Base-by-base conservation (phyloP, 306 rosid genomes). In the Hippophae tibetana region DNA sequence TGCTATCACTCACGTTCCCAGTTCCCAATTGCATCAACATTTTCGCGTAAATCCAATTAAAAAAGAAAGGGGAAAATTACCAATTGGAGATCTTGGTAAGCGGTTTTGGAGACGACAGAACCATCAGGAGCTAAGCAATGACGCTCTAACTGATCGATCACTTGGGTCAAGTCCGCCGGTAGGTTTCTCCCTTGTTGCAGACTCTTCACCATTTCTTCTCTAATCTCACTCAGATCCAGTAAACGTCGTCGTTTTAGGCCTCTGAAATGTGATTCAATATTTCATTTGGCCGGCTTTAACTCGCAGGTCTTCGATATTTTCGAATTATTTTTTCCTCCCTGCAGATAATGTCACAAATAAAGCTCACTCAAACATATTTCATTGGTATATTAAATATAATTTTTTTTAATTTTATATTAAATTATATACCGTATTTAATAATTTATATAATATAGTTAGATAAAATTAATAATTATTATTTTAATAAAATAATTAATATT, bases 51-150 rank as follows among this genome's bases (percentile, higher is more conserved):
- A 59, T 43, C 71, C 53, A 64, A 52, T 14, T 3, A 13, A 11
- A 57, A 45, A 66, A 54, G 8, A 25, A 62, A 58, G 66, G 54
- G 58, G 51, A 31, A 68, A 62, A 69, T 13, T 82, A 92, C 97
- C 40, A 86, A 73, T 68, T 78, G 94, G 75, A 88, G 86, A 63
- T 92, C 97, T 77, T 67, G 76, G 80, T 69, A 84, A 43, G 83
- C 66, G 52, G 94, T 80, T 67, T 84, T 86, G 76, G 99, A 84
- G 74, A 82, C 85, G 54, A 93, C 88, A 56, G 97, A 93, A 69
- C 85, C 95, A 68, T 88, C 94, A 52, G 97, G 83, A 62, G 95
- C 90, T 76, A 88, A 75, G 84, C 97, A 86, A 60, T 93, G 89
- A 69, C 99, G 99, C 67, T 84, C 94, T 60, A 88, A 74, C 71